Percentiles rank a stretch among this genome's conserved stretches.
These are phyloP conservation scores for Phytophthora nicotianae DNA, from an alignment of 352 stramenopile species.

Conservation along the genomic window DNA sequence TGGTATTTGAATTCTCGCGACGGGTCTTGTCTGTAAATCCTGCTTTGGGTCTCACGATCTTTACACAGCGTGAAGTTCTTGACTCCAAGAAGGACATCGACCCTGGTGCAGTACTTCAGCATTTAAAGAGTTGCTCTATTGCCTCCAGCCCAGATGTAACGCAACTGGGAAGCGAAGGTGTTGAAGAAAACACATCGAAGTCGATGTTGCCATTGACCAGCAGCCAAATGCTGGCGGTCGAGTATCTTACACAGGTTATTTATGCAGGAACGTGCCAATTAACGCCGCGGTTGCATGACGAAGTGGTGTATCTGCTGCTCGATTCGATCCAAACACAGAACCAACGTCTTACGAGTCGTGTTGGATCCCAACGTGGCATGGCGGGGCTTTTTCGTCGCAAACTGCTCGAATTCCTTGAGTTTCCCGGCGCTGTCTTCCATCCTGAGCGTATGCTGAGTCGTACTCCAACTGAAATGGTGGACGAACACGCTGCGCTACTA, in stretches of 20 bases:
- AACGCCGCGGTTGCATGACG: conserved; percentile 66
- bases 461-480: conserved; percentile 76
- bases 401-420: conserved; percentile 72
- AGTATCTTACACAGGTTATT: conserved; percentile 83
- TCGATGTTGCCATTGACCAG: conserved; percentile 55
- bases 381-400: conserved; percentile 65
- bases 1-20: conserved; percentile 86
- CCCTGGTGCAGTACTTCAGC: conserved; percentile 55
- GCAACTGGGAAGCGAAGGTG: conserved; percentile 7
- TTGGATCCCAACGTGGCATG: conserved; percentile 60
- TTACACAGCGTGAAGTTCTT: conserved; percentile 68
- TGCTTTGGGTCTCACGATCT: conserved; percentile 70
- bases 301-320: conserved; percentile 80
- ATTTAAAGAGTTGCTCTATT: conserved; percentile 69
- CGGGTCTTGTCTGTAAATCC: conserved; percentile 66
- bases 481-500: conserved; percentile 76
- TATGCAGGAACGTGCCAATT: conserved; percentile 41
- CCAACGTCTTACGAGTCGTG: conserved; percentile 55
- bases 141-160: conserved; percentile 7
- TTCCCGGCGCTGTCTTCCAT: conserved; percentile 57
- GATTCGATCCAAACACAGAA: conserved; percentile 60
- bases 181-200: conserved; percentile 16
- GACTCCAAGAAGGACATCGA: conserved; percentile 67
- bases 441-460: conserved; percentile 83
- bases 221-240: conserved; percentile 73